Evolutionary conservation across 176 grass and related monocot genomes (phyloP), one percentile per base, ranked within the genome.

Genomic region (Oryza glumipatula): DNA sequence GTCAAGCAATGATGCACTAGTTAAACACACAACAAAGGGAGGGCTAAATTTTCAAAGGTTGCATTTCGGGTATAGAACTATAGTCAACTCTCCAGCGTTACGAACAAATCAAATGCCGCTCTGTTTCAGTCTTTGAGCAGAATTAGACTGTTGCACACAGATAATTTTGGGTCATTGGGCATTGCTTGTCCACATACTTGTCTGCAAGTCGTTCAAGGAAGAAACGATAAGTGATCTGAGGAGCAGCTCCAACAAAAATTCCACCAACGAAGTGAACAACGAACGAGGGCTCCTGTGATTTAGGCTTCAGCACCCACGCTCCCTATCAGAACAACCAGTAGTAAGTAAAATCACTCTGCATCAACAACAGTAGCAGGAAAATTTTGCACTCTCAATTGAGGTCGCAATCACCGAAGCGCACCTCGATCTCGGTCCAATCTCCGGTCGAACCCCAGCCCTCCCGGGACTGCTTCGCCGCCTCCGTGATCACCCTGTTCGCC

Each of bases 391-490:
- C 3, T 15, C 41, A 76, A 44, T 16, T 15, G 45, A 54, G 24
- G 6, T 11, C 36, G 65, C 75, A 85, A 65, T 67, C 23, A 68
- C 71, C 82, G 13, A 75, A 47, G 14, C 70, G 49, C 21, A 96
- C 96, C 91, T 99, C 93, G 39, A 96, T 90, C 90, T 96, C 96
- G 23, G 65, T 94, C 96, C 96, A 99, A 73, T 99, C 90, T 88
- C 90, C 89, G n/a, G 93, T 91, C 9, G 83, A 73, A 78, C 69
- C 76, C 93, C 88, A 94, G 5, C 82, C 89, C 45, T 89, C 66
- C 56, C 89, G 82, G 7, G 96, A 96, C 76, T 96, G 91, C 79
- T 68, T 90, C 33, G 93, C 91, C 68, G 93, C 92, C 79, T 99
- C 96, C 76, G 93, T 99, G 85, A 99, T 99, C 84, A 99, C 87